Conservation (phyloP, 106 monocot genomes). For the Allium fistulosum region DNA sequence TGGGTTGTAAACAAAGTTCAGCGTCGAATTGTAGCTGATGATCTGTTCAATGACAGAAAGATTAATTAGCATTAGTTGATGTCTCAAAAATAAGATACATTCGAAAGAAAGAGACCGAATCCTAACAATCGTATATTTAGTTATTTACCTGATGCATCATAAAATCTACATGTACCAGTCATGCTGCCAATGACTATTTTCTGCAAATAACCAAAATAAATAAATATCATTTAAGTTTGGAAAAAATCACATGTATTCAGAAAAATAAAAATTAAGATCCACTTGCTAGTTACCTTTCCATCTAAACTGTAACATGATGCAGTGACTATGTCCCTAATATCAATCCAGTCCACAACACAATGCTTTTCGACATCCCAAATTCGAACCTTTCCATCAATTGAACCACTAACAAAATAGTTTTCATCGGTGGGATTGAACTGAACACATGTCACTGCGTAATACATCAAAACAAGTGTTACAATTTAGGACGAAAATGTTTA, state of each 20-base stretch:
- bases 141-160: conserved; percentile 64
- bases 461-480: neutral
- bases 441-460: conserved; percentile 78
- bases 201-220: conserved; percentile 25
- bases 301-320: conserved; percentile 61
- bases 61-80: neutral
- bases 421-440: conserved; percentile 81
- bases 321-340: conserved; percentile 70
- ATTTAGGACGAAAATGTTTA: neutral
- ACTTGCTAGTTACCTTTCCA: conserved; percentile 58
- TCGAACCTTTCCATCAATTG: conserved; percentile 87
- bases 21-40: conserved; percentile 39
- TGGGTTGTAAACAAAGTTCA: conserved; percentile 38
- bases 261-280: neutral
- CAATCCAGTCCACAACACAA: conserved; percentile 70
- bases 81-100: too few relatives aligned
- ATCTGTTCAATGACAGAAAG: conserved; percentile 29
- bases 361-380: conserved; percentile 57
- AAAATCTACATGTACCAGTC: conserved; percentile 70
- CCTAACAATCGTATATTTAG: neutral
- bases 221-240: too few relatives aligned
- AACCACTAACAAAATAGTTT: conserved; percentile 77
- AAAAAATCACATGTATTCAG: too few relatives aligned
- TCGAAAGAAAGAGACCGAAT: neutral
- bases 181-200: conserved; percentile 61